Evolutionary conservation across 139 green algal genomes (phyloP).

Genomic region (Diplosphaera chodatii): DNA sequence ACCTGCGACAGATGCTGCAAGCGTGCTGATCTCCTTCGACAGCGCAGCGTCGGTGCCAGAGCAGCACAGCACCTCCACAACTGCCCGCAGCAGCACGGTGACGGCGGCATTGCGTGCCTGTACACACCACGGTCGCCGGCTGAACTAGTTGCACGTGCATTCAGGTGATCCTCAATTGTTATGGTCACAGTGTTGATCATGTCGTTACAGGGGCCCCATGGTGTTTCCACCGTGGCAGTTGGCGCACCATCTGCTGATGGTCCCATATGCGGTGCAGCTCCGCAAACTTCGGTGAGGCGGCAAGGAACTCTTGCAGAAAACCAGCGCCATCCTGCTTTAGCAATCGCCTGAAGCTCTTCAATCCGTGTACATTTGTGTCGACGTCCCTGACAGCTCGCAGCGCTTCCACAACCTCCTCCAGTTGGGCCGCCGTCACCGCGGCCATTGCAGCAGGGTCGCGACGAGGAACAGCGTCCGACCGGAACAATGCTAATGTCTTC

Average conservation of each 20-base stretch:
- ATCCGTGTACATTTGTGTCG: slow-evolving; percentile 10
- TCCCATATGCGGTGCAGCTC: background rate
- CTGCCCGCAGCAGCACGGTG: background rate
- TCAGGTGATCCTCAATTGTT: too few relatives aligned
- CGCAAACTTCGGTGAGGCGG: background rate
- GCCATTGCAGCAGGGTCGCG: too few relatives aligned
- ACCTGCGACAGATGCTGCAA: background rate
- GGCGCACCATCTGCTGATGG: background rate
- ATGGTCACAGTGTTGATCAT: too few relatives aligned
- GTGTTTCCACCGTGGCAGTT: too few relatives aligned
- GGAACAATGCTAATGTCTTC: too few relatives aligned
- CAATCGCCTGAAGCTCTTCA: slow-evolving; percentile 5
- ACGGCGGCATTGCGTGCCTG: background rate
- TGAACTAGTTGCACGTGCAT: too few relatives aligned
- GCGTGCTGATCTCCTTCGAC: background rate
- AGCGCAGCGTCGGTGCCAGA: background rate
- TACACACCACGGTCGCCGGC: too few relatives aligned
- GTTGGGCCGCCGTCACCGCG: background rate
- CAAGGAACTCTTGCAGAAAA: slow-evolving; percentile 10
- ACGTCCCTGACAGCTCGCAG: slow-evolving; percentile 11
- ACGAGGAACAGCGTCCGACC: too few relatives aligned
- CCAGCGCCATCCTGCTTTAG: background rate
- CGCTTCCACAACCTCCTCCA: slow-evolving; percentile 3
- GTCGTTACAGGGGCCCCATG: too few relatives aligned
- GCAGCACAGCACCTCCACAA: background rate